Evolutionary conservation across 140 eudicot species (phyloP).

Genomic region (Bidens hawaiensis): DNA sequence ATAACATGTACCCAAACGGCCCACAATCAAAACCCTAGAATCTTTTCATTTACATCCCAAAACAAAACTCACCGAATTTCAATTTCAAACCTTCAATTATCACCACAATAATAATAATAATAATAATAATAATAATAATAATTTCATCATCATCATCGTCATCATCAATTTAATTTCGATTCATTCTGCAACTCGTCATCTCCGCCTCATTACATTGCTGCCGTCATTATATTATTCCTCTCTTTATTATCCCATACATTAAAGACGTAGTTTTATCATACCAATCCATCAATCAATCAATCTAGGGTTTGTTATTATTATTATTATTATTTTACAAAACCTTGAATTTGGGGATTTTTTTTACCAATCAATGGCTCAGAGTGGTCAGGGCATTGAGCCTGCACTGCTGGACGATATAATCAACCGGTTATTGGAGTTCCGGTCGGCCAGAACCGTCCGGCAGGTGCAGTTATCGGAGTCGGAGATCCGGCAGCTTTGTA

Average conservation of each 20-base stretch:
- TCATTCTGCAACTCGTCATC: constrained; percentile 25
- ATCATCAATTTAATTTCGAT: constrained; percentile 25
- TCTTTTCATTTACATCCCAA: no score
- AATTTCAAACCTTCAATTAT: no score
- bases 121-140: no score
- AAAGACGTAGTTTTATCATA: no score
- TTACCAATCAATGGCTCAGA: constrained; percentile 41
- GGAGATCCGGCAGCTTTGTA: constrained; percentile 82
- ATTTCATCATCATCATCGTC: constrained; percentile 18
- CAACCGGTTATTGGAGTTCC: constrained; percentile 66
- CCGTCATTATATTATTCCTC: constrained; percentile 8
- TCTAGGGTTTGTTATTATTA: constrained; percentile 18
- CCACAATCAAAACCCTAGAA: no score
- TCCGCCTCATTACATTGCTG: constrained; percentile 33
- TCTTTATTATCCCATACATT: no score
- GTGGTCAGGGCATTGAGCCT: constrained; percentile 68
- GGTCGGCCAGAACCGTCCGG: constrained; percentile 60
- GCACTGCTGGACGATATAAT: constrained; percentile 71
- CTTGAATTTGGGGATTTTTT: constrained; percentile 10
- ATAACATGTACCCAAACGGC: no score
- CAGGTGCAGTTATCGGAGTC: constrained; percentile 90
- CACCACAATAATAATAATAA: not conserved
- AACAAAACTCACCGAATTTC: no score
- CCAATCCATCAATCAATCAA: no score
- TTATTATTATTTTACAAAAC: not conserved